Evolutionary conservation across 352 stramenopile species (phyloP), one percentile per base, ranked within the genome.

Genomic region (Pythium sp.): DNA sequence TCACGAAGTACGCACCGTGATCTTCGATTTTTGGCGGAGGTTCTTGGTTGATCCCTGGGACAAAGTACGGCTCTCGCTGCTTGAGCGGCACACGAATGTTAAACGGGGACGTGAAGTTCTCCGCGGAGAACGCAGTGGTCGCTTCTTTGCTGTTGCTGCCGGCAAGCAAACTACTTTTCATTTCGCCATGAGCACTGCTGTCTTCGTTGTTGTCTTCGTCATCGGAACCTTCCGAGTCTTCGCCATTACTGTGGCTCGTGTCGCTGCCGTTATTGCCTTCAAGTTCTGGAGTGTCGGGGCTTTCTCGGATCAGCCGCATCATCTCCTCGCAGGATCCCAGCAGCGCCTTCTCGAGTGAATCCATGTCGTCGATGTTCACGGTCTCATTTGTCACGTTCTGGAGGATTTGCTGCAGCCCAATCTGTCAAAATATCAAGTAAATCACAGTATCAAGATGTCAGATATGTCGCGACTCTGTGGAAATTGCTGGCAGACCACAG

Each of bases 341-440:
- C 7, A 93, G 75, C 20, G 79, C 72, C 3, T 74, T 79, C 56
- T 95, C 82, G 2, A 95, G 73, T 18, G 76, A 72, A 26, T 72
- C 53, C 63, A 84, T 87, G 59, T 92, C 79, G 51, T 95, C 82
- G 0, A 89, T 75, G 41, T 93, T 89, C 22, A 93, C 80, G 0
- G 77, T 88, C 62, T 87, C 75, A 55, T 81, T 87, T 22, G 80
- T 92, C 18, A 93, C 71, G 53, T 92, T 92, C 67, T 92, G 81
- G 1, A 95, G 65, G 41, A 95, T 85, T 69, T 95, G 82, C 61
- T 93, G 85, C 34, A 95, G 72, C 2, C 87, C 87, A 46, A 92
- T 92, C 86, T 94, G 58, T 34, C 2, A 57, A 11, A 12, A 15
- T 30, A 4, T 12, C 5, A 24, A 20, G 1, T 7, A 51, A 11